Conservation (phyloP, 2,329 filamentous ascomycete genomes). For the Trematosphaeria pertusa region DNA sequence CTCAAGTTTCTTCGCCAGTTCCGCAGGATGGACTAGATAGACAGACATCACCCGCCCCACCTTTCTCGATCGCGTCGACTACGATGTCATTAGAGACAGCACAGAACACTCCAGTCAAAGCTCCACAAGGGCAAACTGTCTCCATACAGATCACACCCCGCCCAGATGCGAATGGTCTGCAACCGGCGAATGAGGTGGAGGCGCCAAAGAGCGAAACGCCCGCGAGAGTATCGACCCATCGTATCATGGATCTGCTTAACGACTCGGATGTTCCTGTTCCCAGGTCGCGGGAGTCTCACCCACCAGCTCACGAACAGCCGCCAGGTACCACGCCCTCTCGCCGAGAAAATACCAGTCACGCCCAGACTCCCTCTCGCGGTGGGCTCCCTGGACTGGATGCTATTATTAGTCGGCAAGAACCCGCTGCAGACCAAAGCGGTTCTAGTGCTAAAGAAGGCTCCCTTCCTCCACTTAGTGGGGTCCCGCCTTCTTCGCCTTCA, state of each 20-base stretch:
- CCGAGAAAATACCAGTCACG: constrained; percentile 19
- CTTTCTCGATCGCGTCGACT: neutral
- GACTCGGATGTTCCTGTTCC: constrained; percentile 38
- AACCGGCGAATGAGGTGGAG: constrained; percentile 14
- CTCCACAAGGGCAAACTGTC: constrained; percentile 12
- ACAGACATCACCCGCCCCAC: constrained; percentile 25
- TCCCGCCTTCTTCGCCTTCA: constrained; percentile 27
- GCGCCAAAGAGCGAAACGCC: constrained; percentile 27
- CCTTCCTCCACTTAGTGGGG: constrained; percentile 18
- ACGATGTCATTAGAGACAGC: constrained; percentile 25
- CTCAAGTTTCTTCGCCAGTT: constrained; percentile 18
- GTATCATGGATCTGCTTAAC: constrained; percentile 48
- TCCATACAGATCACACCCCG: constrained; percentile 7
- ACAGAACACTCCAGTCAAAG: constrained; percentile 25
- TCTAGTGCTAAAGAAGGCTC: constrained; percentile 16
- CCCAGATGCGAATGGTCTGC: constrained; percentile 17
- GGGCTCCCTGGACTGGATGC: constrained; percentile 25
- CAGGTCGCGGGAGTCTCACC: constrained; percentile 26
- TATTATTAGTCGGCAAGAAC: constrained; percentile 27
- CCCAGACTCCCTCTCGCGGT: constrained; percentile 27
- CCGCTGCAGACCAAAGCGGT: constrained; percentile 29
- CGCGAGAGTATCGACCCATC: constrained; percentile 39
- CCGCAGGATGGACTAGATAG: constrained; percentile 20
- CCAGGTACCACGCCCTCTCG: constrained; percentile 21
- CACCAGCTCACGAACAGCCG: constrained; percentile 20